These are phyloP conservation scores for Corynespora cassiicola DNA, from an alignment of 2,329 filamentous ascomycete genomes.

Conservation along the genomic window DNA sequence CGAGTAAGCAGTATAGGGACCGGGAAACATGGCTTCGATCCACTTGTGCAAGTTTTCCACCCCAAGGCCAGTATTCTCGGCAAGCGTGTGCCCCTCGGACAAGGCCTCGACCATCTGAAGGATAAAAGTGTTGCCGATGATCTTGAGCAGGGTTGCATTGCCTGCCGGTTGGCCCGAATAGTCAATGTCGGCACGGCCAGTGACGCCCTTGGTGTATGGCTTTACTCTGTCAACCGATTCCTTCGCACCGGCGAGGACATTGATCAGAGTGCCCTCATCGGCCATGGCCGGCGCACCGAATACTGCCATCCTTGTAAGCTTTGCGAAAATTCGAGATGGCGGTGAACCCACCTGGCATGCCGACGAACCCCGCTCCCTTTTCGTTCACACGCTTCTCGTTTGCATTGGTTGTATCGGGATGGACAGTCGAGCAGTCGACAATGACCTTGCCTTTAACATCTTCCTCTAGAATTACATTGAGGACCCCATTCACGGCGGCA, in stretches of 20 bases:
- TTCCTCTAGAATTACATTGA: conserved; percentile 62
- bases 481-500: conserved; percentile 69
- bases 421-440: conserved; percentile 86
- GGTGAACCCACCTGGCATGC: conserved; percentile 60
- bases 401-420: conserved; percentile 78
- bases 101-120: conserved; percentile 82
- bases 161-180: conserved; percentile 72
- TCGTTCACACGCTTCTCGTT: conserved; percentile 64
- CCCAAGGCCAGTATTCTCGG: conserved; percentile 81
- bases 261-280: conserved; percentile 73
- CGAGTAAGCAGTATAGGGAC: conserved; percentile 76
- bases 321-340: background rate
- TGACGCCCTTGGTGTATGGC: conserved; percentile 77
- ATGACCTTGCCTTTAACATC: conserved; percentile 76
- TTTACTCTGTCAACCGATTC: conserved; percentile 67
- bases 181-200: conserved; percentile 72
- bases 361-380: conserved; percentile 75
- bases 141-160: conserved; percentile 74
- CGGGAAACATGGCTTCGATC: conserved; percentile 76
- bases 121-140: conserved; percentile 87
- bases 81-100: conserved; percentile 77
- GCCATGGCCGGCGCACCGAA: conserved; percentile 77
- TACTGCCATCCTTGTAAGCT: conserved; percentile 50
- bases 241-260: conserved; percentile 72
- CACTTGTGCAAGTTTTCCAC: conserved; percentile 73